These are phyloP conservation scores for Persicaria maculosa DNA, from an alignment of 148 eudicot genomes.

Conservation along the genomic window DNA sequence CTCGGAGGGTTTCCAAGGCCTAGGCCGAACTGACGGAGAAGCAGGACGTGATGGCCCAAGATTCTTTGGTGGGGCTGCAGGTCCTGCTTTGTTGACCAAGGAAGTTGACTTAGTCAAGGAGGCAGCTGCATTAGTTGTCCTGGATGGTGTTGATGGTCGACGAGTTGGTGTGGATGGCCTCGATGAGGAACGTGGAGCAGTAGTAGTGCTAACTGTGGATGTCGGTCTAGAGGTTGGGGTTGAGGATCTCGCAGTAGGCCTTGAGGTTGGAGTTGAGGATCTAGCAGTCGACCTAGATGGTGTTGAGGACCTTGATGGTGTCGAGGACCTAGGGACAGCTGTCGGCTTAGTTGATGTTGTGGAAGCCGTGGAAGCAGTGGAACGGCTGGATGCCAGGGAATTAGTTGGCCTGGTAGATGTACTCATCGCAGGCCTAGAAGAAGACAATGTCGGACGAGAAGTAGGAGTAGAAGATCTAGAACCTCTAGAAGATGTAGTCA, in stretches of 20 bases:
- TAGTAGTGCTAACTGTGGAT: conserved; percentile 22
- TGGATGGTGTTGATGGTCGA: conserved; percentile 47
- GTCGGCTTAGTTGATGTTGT: conserved; percentile 38
- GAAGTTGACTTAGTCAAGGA: conserved; percentile 49
- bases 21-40: conserved; percentile 75
- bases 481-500: conserved; percentile 48
- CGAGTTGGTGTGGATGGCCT: conserved; percentile 34
- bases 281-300: conserved; percentile 60
- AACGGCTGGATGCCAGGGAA: conserved; percentile 23
- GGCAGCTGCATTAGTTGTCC: conserved; percentile 32
- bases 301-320: conserved; percentile 44
- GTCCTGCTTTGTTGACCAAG: conserved; percentile 43
- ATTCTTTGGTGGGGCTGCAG: conserved; percentile 34
- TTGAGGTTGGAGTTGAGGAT: conserved; percentile 77
- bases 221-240: conserved; percentile 80
- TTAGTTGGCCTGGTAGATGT: conserved; percentile 24
- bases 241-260: conserved; percentile 56
- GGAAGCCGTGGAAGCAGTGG: conserved; percentile 24
- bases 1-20: conserved; percentile 95
- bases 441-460: conserved; percentile 48
- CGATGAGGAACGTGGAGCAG: conserved; percentile 4
- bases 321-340: conserved; percentile 67
- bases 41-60: conserved; percentile 48
- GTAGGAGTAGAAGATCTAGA: conserved; percentile 84
- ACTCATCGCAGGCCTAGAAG: conserved; percentile 24